phyloP scores from a whole-genome alignment of 148 eudicot genomes.

The Vaccinium macrocarpon region DNA sequence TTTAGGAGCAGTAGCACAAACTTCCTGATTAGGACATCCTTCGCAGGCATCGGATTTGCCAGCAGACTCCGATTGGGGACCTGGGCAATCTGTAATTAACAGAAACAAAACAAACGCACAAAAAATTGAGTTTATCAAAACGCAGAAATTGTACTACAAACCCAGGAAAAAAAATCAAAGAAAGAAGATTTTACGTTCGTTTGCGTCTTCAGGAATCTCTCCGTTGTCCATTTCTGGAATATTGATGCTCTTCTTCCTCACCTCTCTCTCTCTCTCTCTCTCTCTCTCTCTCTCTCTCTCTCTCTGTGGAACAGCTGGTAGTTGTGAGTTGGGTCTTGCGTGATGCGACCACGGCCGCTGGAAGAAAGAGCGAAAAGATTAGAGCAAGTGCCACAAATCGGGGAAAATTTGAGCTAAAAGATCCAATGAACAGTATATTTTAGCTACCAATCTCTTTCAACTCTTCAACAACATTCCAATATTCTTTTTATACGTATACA shows the following conservation, averaged over 20 bases:
- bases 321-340: neutral
- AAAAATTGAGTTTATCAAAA: neutral
- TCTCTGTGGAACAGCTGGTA: neutral
- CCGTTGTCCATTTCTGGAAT: slow-evolving; percentile 44
- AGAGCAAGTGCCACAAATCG: no score
- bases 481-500: no score
- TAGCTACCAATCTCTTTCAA: no score
- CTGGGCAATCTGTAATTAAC: slow-evolving; percentile 67
- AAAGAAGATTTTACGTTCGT: slow-evolving; percentile 48
- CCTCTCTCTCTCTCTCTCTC: neutral
- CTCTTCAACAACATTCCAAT: no score
- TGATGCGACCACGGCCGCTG: neutral
- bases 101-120: neutral
- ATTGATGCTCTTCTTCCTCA: neutral
- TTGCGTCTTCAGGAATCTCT: slow-evolving; percentile 70
- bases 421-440: no score
- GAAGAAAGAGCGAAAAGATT: neutral
- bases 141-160: neutral
- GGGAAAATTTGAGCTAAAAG: no score
- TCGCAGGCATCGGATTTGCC: slow-evolving; percentile 80
- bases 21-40: slow-evolving; percentile 91
- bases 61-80: slow-evolving; percentile 75
- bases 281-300: no score
- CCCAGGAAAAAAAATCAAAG: neutral
- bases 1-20: slow-evolving; percentile 91